Conservation (phyloP, 306 rosid genomes). For the Astragalus membranaceus region DNA sequence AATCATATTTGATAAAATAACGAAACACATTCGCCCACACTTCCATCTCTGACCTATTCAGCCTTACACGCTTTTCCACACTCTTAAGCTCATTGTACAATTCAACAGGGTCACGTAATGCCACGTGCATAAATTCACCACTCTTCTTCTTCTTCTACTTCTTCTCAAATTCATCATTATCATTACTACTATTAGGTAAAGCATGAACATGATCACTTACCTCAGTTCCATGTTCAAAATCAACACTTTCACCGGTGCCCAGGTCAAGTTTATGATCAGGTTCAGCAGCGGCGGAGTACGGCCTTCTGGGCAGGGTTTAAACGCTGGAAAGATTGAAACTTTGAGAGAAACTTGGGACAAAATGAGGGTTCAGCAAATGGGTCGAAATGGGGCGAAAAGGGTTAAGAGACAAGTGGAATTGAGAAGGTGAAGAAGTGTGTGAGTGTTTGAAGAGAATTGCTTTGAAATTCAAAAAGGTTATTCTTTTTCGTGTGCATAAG, state of each 20-base stretch:
- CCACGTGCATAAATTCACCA: slow-evolving; percentile 16
- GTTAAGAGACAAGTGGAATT: too few relatives aligned
- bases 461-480: slow-evolving; percentile 30
- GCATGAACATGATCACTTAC: slow-evolving; percentile 5
- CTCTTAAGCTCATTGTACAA: slow-evolving; percentile 45
- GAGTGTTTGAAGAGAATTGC: slow-evolving; percentile 17
- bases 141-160: too few relatives aligned
- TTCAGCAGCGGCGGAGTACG: slow-evolving; percentile 26
- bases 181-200: slow-evolving; percentile 23
- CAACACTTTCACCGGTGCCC: slow-evolving; percentile 35
- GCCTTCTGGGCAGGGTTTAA: slow-evolving; percentile 14
- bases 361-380: slow-evolving; percentile 5
- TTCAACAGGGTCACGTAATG: slow-evolving; percentile 44
- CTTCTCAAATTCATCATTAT: slow-evolving; percentile 2
- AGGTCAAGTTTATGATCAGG: slow-evolving; percentile 35
- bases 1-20: slow-evolving; percentile 53
- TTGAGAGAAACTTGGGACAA: background rate
- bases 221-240: slow-evolving; percentile 26
- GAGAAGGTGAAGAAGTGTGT: slow-evolving; percentile 7
- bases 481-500: slow-evolving; percentile 39
- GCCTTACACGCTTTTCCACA: slow-evolving; percentile 27
- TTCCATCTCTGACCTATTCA: slow-evolving; percentile 37
- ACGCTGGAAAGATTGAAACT: slow-evolving; percentile 19
- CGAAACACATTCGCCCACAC: slow-evolving; percentile 28
- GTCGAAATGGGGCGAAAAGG: slow-evolving; percentile 30